Percentiles rank a stretch among this genome's conserved stretches.
Evolutionary conservation across 2,329 filamentous ascomycete genomes (phyloP).

Genomic region (Trichoderma harzianum): DNA sequence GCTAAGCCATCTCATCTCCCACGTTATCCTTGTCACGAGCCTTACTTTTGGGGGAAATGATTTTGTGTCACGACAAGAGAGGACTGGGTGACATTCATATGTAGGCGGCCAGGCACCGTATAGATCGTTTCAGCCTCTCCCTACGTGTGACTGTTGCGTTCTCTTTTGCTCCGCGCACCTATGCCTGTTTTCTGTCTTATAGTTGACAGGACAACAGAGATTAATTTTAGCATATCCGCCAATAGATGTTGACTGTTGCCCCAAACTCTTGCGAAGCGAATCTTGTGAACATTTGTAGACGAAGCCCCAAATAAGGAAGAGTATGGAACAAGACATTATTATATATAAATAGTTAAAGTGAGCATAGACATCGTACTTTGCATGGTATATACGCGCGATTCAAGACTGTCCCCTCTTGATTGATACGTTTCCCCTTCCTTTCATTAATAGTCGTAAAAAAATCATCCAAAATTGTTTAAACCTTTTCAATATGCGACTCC

Average conservation of each 20-base stretch:
- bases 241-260: neutral
- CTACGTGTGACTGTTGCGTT: neutral
- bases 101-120: neutral
- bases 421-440: neutral
- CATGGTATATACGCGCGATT: slow-evolving; percentile 3
- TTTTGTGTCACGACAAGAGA: neutral
- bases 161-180: neutral
- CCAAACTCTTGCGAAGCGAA: neutral
- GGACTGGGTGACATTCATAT: neutral
- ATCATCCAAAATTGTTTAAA: neutral
- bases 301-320: neutral
- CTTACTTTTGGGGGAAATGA: neutral
- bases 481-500: slow-evolving; percentile 20
- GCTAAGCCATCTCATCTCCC: neutral
- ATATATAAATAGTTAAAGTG: neutral
- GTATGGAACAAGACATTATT: neutral
- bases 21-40: neutral
- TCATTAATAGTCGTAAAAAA: neutral
- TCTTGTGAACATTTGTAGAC: neutral
- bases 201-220: neutral
- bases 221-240: slow-evolving; percentile 4
- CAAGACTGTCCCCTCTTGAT: neutral
- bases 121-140: neutral
- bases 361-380: neutral
- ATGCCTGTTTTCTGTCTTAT: neutral